A percentile compares a stretch with the other conserved stretches of the same genome.
These are phyloP conservation scores for Wickerhamiella musiphila DNA, from an alignment of 805 yeast genomes.

Conservation along the genomic window DNA sequence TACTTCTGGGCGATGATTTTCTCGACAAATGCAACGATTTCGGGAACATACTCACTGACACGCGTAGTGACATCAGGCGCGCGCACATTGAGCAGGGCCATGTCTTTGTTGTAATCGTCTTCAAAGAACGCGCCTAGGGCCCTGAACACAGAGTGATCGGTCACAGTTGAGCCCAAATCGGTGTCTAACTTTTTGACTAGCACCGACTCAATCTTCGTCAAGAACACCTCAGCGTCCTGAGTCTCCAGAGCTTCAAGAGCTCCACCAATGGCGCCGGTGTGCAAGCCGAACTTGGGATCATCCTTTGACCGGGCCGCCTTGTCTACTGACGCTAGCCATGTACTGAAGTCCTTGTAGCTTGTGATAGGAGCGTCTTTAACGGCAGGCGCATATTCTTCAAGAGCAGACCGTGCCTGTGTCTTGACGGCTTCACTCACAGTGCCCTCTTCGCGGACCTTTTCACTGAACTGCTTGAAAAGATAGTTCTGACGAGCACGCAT, in stretches of 20 bases:
- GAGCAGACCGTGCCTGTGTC: slow-evolving; percentile 8
- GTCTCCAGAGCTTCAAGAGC: slow-evolving; percentile 31
- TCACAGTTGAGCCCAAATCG: slow-evolving; percentile 55
- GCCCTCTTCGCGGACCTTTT: slow-evolving; percentile 16
- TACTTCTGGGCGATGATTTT: slow-evolving; percentile 62
- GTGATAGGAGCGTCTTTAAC: slow-evolving; percentile 8
- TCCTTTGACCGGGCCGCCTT: slow-evolving; percentile 31
- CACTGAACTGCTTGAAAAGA: slow-evolving; percentile 46
- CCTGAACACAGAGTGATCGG: slow-evolving; percentile 70
- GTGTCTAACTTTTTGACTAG: slow-evolving; percentile 56
- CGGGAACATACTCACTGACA: slow-evolving; percentile 91
- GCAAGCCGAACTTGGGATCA: slow-evolving; percentile 81
- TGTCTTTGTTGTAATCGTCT: slow-evolving; percentile 63
- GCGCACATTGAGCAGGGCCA: slow-evolving; percentile 67
- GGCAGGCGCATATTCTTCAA: slow-evolving; percentile 28
- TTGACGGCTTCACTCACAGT: slow-evolving; percentile 26
- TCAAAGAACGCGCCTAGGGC: slow-evolving; percentile 85
- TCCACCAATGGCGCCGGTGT: slow-evolving; percentile 39
- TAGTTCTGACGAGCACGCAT: slow-evolving; percentile 83
- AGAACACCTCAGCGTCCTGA: slow-evolving; percentile 20
- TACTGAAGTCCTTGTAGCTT: slow-evolving; percentile 23
- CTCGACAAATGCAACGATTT: slow-evolving; percentile 64
- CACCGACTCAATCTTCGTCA: slow-evolving; percentile 49
- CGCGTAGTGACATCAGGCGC: slow-evolving; percentile 79
- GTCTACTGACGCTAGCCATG: slow-evolving; percentile 38